Percentiles rank a stretch among this genome's conserved stretches.
These are phyloP conservation scores for Calonectria pseudoreteaudii DNA, from an alignment of 2,329 filamentous ascomycete genomes.

Conservation along the genomic window DNA sequence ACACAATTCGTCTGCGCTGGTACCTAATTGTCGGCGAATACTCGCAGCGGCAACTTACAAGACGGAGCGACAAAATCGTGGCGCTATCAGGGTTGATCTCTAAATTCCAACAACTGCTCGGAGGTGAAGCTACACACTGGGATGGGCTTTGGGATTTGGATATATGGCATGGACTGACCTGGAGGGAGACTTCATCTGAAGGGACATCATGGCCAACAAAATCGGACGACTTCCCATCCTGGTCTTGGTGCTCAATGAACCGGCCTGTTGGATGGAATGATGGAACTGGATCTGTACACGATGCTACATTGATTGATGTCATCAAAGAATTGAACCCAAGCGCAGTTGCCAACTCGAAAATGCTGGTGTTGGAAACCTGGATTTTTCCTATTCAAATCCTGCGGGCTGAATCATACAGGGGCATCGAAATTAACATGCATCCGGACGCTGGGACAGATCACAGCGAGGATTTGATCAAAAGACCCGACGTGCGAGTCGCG, in stretches of 20 bases:
- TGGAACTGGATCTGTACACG: background rate
- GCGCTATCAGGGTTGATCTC: constrained; percentile 1
- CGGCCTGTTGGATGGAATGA: background rate
- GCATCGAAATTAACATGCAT: background rate
- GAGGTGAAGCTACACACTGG: background rate
- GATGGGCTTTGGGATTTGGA: constrained; percentile 9
- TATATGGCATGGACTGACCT: background rate
- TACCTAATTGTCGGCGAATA: constrained; percentile 15
- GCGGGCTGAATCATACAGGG: background rate
- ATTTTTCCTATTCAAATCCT: background rate
- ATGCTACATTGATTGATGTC: background rate
- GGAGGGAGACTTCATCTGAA: background rate
- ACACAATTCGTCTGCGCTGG: constrained; percentile 12
- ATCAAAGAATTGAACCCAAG: background rate
- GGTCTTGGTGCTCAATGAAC: constrained; percentile 14
- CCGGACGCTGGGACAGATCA: no score
- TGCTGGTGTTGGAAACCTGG: background rate
- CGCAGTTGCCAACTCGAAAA: background rate
- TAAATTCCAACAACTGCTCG: constrained; percentile 3
- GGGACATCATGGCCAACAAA: background rate
- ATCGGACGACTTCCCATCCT: constrained; percentile 1
- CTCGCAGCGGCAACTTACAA: constrained; percentile 12
- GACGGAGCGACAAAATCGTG: constrained; percentile 19
- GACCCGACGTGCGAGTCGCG: no score
- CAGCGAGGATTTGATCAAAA: no score